Percentiles rank a stretch among this genome's conserved stretches.
Evolutionary conservation across 768 basidiomycete genomes (phyloP).

Genomic region (Hemileccinum rubropunctum): DNA sequence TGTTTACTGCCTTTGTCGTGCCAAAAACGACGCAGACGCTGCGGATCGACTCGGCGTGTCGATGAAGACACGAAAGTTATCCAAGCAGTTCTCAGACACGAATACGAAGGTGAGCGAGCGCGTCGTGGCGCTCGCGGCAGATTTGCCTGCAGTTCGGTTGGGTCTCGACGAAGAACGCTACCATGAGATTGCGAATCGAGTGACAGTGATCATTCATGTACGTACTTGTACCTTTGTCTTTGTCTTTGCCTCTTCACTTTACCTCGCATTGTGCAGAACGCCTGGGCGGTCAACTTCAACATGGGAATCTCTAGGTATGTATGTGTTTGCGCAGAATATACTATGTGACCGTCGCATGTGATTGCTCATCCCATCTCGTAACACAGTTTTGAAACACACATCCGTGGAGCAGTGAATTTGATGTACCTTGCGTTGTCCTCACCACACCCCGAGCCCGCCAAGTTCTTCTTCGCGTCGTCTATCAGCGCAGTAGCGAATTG

Average conservation of each 20-base stretch:
- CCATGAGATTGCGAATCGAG: slow-evolving; percentile 30
- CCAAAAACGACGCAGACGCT: slow-evolving; percentile 43
- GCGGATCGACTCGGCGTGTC: slow-evolving; percentile 40
- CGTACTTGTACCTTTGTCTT: neutral
- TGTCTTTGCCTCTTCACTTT: neutral
- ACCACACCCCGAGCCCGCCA: slow-evolving; percentile 28
- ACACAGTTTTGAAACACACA: slow-evolving; percentile 41
- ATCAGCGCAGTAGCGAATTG: slow-evolving; percentile 34
- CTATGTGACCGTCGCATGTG: neutral
- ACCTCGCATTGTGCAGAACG: slow-evolving; percentile 35
- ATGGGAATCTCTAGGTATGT: slow-evolving; percentile 31
- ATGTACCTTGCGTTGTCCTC: slow-evolving; percentile 47
- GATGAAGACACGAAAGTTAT: slow-evolving; percentile 36
- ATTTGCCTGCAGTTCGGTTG: slow-evolving; percentile 39
- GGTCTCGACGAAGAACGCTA: slow-evolving; percentile 40
- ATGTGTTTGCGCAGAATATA: neutral
- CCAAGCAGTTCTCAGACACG: slow-evolving; percentile 6
- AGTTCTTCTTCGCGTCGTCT: slow-evolving; percentile 53
- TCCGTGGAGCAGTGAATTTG: slow-evolving; percentile 49
- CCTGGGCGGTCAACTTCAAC: slow-evolving; percentile 58
- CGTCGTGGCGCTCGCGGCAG: slow-evolving; percentile 42
- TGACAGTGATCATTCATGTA: slow-evolving; percentile 48
- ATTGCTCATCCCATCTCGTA: slow-evolving; percentile 2
- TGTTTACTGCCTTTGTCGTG: slow-evolving; percentile 52
- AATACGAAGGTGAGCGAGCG: slow-evolving; percentile 15